phyloP scores from a whole-genome alignment of 2,329 filamentous ascomycete genomes.

The Stenocarpella maydis region DNA sequence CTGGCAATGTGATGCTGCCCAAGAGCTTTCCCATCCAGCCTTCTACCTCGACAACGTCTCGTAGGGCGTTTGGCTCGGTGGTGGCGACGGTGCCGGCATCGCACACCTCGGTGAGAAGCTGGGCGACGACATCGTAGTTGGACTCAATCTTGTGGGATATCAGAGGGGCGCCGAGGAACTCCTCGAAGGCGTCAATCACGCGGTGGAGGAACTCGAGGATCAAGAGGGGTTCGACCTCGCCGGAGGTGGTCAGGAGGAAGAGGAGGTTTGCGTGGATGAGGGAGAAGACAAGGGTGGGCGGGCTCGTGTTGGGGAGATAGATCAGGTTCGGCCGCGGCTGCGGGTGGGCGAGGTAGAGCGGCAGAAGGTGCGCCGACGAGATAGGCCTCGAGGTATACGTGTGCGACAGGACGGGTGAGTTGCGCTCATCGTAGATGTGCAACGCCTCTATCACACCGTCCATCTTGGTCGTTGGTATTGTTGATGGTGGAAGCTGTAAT shows the following conservation, averaged over 20 bases:
- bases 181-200: constrained; percentile 89
- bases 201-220: constrained; percentile 95
- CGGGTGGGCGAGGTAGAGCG: constrained; percentile 86
- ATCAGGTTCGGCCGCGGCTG: constrained; percentile 84
- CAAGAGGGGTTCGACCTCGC: constrained; percentile 87
- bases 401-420: constrained; percentile 86
- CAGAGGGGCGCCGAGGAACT: constrained; percentile 89
- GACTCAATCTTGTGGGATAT: constrained; percentile 86
- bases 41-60: constrained; percentile 91
- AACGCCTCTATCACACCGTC: constrained; percentile 91
- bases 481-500: not conserved
- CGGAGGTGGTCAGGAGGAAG: constrained; percentile 83
- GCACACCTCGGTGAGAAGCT: constrained; percentile 94
- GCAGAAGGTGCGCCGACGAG: constrained; percentile 77
- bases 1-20: constrained; percentile 84
- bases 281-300: constrained; percentile 88
- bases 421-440: constrained; percentile 96
- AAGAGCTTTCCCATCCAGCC: constrained; percentile 89
- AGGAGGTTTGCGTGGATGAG: constrained; percentile 87
- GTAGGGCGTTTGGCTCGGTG: constrained; percentile 90
- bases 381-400: constrained; percentile 85
- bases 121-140: constrained; percentile 92
- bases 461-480: constrained; percentile 56
- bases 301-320: constrained; percentile 82
- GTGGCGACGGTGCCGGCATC: constrained; percentile 89